These are phyloP conservation scores for Verticillium tricorpus DNA, from an alignment of 2,329 filamentous ascomycete species.

Conservation along the genomic window DNA sequence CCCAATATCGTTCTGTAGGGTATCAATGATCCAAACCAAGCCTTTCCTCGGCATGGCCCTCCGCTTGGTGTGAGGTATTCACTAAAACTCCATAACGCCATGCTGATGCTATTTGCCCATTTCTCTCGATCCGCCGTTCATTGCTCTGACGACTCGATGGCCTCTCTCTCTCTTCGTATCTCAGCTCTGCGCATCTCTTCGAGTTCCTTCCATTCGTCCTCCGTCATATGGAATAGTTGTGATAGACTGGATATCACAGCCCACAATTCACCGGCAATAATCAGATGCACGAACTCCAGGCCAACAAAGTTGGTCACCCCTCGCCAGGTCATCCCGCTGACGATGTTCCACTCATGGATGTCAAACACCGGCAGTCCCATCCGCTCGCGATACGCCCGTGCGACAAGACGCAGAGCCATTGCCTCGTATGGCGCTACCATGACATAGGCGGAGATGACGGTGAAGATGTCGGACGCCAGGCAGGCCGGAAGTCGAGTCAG, in stretches of 20 bases:
- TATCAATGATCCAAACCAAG: neutral
- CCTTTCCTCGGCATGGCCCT: neutral
- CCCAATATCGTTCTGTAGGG: neutral
- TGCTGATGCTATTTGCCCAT: neutral
- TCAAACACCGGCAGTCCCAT: conserved; percentile 30
- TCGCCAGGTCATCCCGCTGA: conserved; percentile 32
- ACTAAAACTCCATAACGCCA: neutral
- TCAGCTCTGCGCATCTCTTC: conserved; percentile 18
- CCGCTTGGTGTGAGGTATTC: neutral
- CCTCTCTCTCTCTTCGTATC: conserved; percentile 1
- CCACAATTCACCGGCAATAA: conserved; percentile 42
- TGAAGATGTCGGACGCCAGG: conserved; percentile 43
- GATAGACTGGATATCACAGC: conserved; percentile 31
- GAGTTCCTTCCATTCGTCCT: conserved; percentile 37
- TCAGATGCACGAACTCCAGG: conserved; percentile 39
- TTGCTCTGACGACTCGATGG: neutral
- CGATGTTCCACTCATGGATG: conserved; percentile 32
- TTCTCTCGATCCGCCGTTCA: neutral
- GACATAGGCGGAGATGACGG: conserved; percentile 36
- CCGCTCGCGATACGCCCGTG: conserved; percentile 33
- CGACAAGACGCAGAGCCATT: conserved; percentile 38
- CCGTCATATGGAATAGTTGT: conserved; percentile 34
- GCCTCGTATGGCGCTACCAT: conserved; percentile 43
- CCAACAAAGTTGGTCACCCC: conserved; percentile 40
- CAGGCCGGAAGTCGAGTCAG: conserved; percentile 46